These are phyloP conservation scores for Venturia aucupariae DNA, from an alignment of 2,329 filamentous ascomycete genomes.

Conservation along the genomic window DNA sequence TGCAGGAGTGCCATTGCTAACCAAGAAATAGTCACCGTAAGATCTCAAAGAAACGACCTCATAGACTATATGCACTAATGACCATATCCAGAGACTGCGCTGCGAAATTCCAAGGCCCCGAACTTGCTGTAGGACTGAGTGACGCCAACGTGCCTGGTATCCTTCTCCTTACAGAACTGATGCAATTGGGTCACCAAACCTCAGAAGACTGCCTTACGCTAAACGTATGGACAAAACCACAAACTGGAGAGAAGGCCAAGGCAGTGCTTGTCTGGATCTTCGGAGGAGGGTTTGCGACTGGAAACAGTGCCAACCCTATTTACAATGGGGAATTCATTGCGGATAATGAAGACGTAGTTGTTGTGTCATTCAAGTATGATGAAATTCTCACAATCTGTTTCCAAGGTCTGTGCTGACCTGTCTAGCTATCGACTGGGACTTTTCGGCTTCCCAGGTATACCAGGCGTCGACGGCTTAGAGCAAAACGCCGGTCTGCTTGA, in stretches of 20 bases:
- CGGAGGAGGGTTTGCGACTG: constrained; percentile 9
- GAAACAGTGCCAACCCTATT: constrained; percentile 10
- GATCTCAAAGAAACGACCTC: background rate
- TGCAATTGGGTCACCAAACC: constrained; percentile 1
- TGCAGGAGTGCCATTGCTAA: background rate
- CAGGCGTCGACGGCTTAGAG: constrained; percentile 8
- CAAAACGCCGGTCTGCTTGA: constrained; percentile 20
- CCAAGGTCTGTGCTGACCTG: too few relatives aligned
- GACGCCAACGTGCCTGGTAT: constrained; percentile 6
- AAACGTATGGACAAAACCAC: constrained; percentile 14
- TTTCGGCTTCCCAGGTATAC: constrained; percentile 8
- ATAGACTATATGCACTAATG: background rate
- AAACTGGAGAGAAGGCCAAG: constrained; percentile 11
- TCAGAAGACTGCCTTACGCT: constrained; percentile 14
- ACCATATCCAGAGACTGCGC: background rate
- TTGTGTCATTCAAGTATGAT: constrained; percentile 22
- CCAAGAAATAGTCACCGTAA: background rate
- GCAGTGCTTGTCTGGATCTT: constrained; percentile 13
- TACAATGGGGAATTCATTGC: constrained; percentile 25
- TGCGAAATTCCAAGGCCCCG: constrained; percentile 2
- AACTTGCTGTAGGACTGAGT: background rate
- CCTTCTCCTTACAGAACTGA: constrained; percentile 4
- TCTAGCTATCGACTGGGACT: constrained; percentile 5
- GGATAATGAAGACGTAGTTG: constrained; percentile 23
- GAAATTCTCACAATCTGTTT: too few relatives aligned